Percentiles rank a stretch among this genome's conserved stretches.
These are phyloP conservation scores for Benincasa hispida DNA, from an alignment of 306 rosid genomes.

Conservation along the genomic window DNA sequence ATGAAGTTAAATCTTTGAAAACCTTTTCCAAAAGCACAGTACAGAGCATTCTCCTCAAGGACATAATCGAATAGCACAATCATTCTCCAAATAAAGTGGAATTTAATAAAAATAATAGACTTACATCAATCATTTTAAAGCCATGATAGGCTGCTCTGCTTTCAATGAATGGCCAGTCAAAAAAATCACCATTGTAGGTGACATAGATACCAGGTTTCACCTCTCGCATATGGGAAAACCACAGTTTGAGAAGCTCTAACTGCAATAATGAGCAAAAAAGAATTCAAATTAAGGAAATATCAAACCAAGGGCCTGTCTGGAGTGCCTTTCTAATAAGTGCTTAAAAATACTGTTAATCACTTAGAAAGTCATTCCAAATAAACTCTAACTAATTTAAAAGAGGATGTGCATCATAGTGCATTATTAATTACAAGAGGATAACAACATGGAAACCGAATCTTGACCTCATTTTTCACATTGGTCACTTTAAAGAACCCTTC, in stretches of 20 bases:
- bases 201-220: slow-evolving; percentile 95
- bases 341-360: too few species aligned
- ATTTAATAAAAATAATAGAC: slow-evolving; percentile 1
- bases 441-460: slow-evolving; percentile 2
- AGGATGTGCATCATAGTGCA: neutral
- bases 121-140: slow-evolving; percentile 75
- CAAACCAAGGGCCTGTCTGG: neutral
- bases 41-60: neutral
- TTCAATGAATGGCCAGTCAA: slow-evolving; percentile 97
- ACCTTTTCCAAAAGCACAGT: neutral
- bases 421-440: neutral
- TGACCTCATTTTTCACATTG: slow-evolving; percentile 89
- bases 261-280: slow-evolving; percentile 25
- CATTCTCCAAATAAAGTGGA: neutral
- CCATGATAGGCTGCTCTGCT: slow-evolving; percentile 82
- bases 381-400: neutral
- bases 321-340: too few species aligned
- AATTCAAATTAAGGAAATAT: neutral
- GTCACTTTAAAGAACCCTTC: slow-evolving; percentile 84
- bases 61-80: neutral
- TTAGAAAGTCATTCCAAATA: too few species aligned
- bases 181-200: slow-evolving; percentile 90
- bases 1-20: neutral
- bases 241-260: slow-evolving; percentile 73
- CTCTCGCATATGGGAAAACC: slow-evolving; percentile 97